These are phyloP conservation scores for Xylariaceae sp. DNA, from an alignment of 2,329 filamentous ascomycete genomes.

Conservation along the genomic window DNA sequence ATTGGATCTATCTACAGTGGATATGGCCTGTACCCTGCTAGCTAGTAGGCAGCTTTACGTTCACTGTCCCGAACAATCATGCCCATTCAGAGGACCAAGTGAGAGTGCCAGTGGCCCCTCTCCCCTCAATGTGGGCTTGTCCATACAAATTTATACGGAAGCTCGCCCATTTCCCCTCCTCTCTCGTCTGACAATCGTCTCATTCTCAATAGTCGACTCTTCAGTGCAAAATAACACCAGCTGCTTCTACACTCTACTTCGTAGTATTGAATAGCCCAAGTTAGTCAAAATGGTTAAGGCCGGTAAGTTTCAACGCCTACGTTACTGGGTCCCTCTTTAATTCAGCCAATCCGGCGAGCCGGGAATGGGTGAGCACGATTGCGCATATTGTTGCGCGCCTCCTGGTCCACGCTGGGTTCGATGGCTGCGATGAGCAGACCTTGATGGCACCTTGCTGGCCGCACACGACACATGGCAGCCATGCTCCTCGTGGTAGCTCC, in stretches of 20 bases:
- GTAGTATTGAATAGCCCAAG: slow-evolving; percentile 44
- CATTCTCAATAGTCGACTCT: slow-evolving; percentile 13
- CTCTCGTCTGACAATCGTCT: slow-evolving; percentile 21
- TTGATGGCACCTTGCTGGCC: slow-evolving; percentile 38
- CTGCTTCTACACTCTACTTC: slow-evolving; percentile 15
- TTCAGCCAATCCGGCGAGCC: slow-evolving; percentile 32
- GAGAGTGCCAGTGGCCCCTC: slow-evolving; percentile 18
- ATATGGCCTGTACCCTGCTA: not conserved
- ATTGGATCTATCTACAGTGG: slow-evolving; percentile 20
- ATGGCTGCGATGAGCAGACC: slow-evolving; percentile 44
- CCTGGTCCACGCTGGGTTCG: slow-evolving; percentile 48
- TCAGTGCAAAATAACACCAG: slow-evolving; percentile 19
- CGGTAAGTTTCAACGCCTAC: slow-evolving; percentile 38
- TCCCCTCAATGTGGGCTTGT: slow-evolving; percentile 9
- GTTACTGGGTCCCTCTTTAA: slow-evolving; percentile 31
- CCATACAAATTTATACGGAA: slow-evolving; percentile 30
- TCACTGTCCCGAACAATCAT: slow-evolving; percentile 1
- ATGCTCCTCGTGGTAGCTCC: slow-evolving; percentile 12
- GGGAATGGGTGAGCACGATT: slow-evolving; percentile 57
- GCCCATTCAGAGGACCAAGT: not conserved
- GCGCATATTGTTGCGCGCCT: slow-evolving; percentile 60
- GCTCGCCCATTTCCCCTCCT: slow-evolving; percentile 14
- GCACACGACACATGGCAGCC: slow-evolving; percentile 30
- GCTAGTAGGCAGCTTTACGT: not conserved
- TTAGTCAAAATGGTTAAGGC: slow-evolving; percentile 96